A percentile compares a stretch with the other conserved stretches of the same genome.
Conservation (phyloP, 148 eudicot genomes). For the Chenopodium berlandieri region DNA sequence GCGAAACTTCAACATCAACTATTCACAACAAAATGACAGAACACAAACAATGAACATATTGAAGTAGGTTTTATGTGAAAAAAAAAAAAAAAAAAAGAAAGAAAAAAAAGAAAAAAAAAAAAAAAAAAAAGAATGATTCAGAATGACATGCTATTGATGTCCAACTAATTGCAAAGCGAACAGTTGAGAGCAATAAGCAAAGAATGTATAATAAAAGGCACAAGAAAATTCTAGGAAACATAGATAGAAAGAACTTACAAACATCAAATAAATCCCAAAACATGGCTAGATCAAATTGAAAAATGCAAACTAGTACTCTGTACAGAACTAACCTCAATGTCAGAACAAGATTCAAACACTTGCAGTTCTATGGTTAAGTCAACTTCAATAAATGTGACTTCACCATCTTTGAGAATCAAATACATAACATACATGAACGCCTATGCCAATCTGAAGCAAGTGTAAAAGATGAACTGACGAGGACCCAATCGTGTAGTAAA, state of each 20-base stretch:
- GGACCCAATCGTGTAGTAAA: neutral
- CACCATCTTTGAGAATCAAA: constrained; percentile 5
- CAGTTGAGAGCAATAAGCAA: neutral
- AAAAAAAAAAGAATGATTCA: too few relatives aligned
- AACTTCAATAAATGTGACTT: constrained; percentile 29
- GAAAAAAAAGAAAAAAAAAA: too few relatives aligned
- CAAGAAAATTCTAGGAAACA: neutral
- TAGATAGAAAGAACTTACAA: neutral
- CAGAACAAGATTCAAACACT: constrained; percentile 1
- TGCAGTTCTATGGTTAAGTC: constrained; percentile 21
- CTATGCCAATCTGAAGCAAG: constrained; percentile 6
- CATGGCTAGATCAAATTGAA: neutral
- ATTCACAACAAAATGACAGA: too few relatives aligned
- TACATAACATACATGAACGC: constrained; percentile 7
- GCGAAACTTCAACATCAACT: too few relatives aligned
- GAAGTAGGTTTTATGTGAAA: too few relatives aligned
- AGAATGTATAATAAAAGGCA: neutral
- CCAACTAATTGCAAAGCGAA: too few relatives aligned
- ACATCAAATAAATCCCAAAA: neutral
- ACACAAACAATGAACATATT: too few relatives aligned
- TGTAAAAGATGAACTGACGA: neutral
- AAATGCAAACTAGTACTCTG: constrained; percentile 16
- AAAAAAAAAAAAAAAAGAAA: too few relatives aligned
- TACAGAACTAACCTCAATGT: constrained; percentile 20
- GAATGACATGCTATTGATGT: too few relatives aligned